These are phyloP conservation scores for Musa beccarii DNA, from an alignment of 176 grass and related monocot species.

Conservation along the genomic window DNA sequence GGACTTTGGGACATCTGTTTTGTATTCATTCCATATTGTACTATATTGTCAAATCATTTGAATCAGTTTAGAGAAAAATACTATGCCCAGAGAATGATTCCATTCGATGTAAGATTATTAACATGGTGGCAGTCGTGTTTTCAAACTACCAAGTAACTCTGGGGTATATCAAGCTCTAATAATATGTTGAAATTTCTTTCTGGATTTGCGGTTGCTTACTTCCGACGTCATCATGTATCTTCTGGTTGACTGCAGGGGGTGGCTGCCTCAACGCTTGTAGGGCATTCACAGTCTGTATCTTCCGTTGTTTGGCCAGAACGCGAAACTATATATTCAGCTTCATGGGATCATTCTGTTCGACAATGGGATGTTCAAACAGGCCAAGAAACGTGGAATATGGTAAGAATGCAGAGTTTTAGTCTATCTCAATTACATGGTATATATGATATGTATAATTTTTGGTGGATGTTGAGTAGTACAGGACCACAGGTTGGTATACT, in stretches of 20 bases:
- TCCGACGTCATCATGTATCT: background rate
- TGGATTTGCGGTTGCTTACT: background rate
- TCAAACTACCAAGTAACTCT: too few relatives aligned
- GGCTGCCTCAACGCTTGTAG: conserved; percentile 56
- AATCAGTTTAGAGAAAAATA: too few relatives aligned
- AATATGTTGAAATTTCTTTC: background rate
- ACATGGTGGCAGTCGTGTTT: too few relatives aligned
- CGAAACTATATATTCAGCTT: conserved; percentile 71
- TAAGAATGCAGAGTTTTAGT: conserved; percentile 11
- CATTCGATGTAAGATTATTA: too few relatives aligned
- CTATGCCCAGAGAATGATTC: too few relatives aligned
- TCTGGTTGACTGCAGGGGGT: conserved; percentile 39
- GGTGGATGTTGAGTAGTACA: too few relatives aligned
- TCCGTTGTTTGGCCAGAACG: conserved; percentile 63
- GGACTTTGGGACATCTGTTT: background rate
- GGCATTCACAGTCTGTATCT: conserved; percentile 86
- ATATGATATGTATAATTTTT: too few relatives aligned
- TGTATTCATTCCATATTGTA: too few relatives aligned
- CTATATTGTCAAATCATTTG: too few relatives aligned
- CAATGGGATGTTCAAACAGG: conserved; percentile 82
- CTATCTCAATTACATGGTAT: too few relatives aligned
- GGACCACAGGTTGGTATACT: too few relatives aligned
- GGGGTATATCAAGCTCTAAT: too few relatives aligned
- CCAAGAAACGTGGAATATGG: conserved; percentile 77
- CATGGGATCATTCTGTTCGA: conserved; percentile 94